A percentile compares a stretch with the other conserved stretches of the same genome.
These are phyloP conservation scores for Cyclotella kingstonii DNA, from an alignment of 108 stramenopile genomes.

Conservation along the genomic window DNA sequence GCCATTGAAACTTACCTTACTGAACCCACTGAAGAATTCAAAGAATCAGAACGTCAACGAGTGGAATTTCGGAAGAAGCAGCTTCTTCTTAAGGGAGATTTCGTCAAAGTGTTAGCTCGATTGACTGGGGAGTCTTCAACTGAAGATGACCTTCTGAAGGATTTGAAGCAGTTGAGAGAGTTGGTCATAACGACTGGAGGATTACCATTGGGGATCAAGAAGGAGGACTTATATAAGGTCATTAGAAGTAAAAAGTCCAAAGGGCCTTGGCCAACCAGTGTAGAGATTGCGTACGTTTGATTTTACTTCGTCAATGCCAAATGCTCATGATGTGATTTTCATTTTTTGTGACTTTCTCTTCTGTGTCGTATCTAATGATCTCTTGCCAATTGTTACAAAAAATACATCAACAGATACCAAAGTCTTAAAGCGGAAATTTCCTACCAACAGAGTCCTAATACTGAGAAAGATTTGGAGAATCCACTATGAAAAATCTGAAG, in stretches of 20 bases:
- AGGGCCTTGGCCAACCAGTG: slow-evolving; percentile 76
- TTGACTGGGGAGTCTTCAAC: slow-evolving; percentile 53
- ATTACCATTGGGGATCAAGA: slow-evolving; percentile 79
- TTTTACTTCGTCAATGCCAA: too few relatives aligned
- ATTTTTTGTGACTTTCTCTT: too few relatives aligned
- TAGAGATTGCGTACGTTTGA: slow-evolving; percentile 68
- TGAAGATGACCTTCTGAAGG: slow-evolving; percentile 49
- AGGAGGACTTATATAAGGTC: slow-evolving; percentile 75
- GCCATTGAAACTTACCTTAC: slow-evolving; percentile 60
- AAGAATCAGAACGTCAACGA: slow-evolving; percentile 75
- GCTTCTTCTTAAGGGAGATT: slow-evolving; percentile 59
- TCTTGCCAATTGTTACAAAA: not conserved
- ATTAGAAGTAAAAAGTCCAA: slow-evolving; percentile 80
- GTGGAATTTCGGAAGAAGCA: slow-evolving; percentile 74
- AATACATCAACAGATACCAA: slow-evolving; percentile 53
- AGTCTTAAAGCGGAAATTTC: slow-evolving; percentile 62
- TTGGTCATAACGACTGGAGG: slow-evolving; percentile 61
- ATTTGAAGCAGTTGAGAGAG: slow-evolving; percentile 54
- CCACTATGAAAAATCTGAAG: slow-evolving; percentile 52
- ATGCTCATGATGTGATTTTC: too few relatives aligned
- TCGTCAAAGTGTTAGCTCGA: slow-evolving; percentile 52
- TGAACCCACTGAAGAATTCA: slow-evolving; percentile 87
- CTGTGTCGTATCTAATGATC: not conserved
- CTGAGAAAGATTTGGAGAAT: slow-evolving; percentile 68
- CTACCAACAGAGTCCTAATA: slow-evolving; percentile 82